These are phyloP conservation scores for Hsuehochloa calcarea DNA, from an alignment of 176 grass and related monocot species.

Conservation along the genomic window DNA sequence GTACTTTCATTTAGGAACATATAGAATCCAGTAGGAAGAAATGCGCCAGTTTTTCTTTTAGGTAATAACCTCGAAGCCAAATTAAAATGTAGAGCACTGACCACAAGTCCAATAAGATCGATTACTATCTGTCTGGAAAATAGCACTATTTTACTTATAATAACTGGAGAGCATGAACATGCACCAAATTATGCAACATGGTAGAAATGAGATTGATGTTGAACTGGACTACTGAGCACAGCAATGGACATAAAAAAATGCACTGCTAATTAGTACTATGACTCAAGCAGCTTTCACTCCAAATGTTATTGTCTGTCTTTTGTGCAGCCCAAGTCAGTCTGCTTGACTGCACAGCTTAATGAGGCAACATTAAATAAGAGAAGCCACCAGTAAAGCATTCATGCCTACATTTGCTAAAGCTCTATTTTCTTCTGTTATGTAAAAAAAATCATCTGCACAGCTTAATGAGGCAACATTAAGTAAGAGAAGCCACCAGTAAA, in stretches of 20 bases:
- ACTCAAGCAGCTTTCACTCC: neutral
- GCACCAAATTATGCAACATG: neutral
- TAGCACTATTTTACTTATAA: neutral
- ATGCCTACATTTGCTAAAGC: neutral
- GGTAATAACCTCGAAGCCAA: neutral
- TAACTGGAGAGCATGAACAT: neutral
- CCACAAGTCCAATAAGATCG: neutral
- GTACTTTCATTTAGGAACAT: neutral
- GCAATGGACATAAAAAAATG: neutral
- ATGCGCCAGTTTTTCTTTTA: neutral
- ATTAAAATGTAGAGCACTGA: neutral
- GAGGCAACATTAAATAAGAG: neutral
- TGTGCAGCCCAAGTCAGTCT: neutral
- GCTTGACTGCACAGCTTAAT: neutral
- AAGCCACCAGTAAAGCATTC: neutral
- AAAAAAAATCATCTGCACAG: neutral
- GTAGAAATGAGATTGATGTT: neutral
- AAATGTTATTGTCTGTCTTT: neutral
- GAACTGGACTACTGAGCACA: neutral
- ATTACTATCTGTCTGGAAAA: neutral
- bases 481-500: too few relatives aligned
- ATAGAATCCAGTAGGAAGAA: neutral
- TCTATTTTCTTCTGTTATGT: neutral
- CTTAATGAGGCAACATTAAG: too few relatives aligned
- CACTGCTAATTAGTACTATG: neutral